Conservation (phyloP, 495 filamentous ascomycete species). For the Penicillium verhagenii region DNA sequence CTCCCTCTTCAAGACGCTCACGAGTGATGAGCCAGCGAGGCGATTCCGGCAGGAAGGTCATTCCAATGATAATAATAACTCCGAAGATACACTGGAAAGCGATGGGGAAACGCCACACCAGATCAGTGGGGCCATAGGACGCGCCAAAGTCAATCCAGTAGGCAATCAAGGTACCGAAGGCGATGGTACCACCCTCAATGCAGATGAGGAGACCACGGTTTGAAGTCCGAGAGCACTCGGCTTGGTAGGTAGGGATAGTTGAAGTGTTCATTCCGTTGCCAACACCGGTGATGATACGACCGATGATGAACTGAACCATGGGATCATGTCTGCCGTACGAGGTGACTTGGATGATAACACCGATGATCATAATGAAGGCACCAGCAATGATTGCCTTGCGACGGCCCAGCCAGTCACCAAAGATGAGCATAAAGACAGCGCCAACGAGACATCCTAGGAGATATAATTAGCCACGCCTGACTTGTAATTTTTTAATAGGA, state of each 20-base stretch:
- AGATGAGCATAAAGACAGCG: conserved; percentile 44
- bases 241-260: conserved; percentile 71
- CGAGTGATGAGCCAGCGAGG: conserved; percentile 52
- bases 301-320: conserved; percentile 63
- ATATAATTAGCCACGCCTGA: background rate
- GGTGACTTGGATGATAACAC: conserved; percentile 67
- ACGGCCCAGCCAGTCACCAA: conserved; percentile 65
- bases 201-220: conserved; percentile 6
- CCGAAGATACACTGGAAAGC: conserved; percentile 57
- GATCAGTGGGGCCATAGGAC: conserved; percentile 43
- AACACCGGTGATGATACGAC: conserved; percentile 65
- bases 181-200: background rate
- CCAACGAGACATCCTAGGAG: background rate
- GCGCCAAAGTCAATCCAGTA: conserved; percentile 58
- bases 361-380: conserved; percentile 66
- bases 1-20: conserved; percentile 46
- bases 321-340: conserved; percentile 16
- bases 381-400: conserved; percentile 57
- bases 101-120: conserved; percentile 56
- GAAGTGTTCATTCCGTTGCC: conserved; percentile 70
- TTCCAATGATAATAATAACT: conserved; percentile 49
- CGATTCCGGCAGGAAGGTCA: conserved; percentile 62
- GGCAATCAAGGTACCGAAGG: conserved; percentile 6
- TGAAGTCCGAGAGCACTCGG: conserved; percentile 24
- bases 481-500: background rate